Evolutionary conservation across 2,329 filamentous ascomycete genomes (phyloP).

Genomic region (Arthrobotrys entomopaga): DNA sequence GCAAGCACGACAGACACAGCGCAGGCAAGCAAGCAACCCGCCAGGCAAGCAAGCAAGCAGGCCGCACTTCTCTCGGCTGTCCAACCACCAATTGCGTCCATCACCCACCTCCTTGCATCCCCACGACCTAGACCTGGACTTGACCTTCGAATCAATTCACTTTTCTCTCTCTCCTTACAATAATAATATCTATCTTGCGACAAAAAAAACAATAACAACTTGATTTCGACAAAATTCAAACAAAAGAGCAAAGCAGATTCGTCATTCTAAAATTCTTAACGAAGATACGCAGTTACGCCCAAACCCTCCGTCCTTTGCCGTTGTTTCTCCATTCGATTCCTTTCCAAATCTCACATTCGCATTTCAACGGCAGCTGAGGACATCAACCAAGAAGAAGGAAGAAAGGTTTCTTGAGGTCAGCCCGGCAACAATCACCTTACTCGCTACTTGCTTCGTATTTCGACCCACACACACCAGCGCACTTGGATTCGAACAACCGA

Average conservation of each 20-base stretch:
- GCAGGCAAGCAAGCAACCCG: too few species aligned
- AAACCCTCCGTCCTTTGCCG: slow-evolving; percentile 3
- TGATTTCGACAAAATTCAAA: slow-evolving; percentile 14
- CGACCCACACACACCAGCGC: slow-evolving; percentile 34
- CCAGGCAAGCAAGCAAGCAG: slow-evolving; percentile 17
- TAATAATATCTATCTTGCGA: slow-evolving; percentile 27
- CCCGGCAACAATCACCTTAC: slow-evolving; percentile 24
- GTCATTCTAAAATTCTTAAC: slow-evolving; percentile 19
- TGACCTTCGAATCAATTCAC: neutral
- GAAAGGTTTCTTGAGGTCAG: slow-evolving; percentile 7
- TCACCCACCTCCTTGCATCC: slow-evolving; percentile 44
- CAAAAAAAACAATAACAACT: slow-evolving; percentile 1
- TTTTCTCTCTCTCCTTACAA: slow-evolving; percentile 37
- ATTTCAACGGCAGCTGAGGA: slow-evolving; percentile 11
- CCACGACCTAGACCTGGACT: slow-evolving; percentile 11
- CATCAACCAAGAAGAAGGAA: neutral
- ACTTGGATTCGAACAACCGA: slow-evolving; percentile 46
- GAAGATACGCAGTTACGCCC: slow-evolving; percentile 53
- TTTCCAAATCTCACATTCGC: slow-evolving; percentile 15
- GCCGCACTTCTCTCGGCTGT: slow-evolving; percentile 37
- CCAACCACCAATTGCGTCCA: slow-evolving; percentile 16
- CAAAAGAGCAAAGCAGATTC: neutral
- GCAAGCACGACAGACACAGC: neutral
- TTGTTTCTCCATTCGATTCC: neutral
- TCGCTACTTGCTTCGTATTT: slow-evolving; percentile 7